These are phyloP conservation scores for Penicillium maclennaniae DNA, from an alignment of 495 filamentous ascomycete species.

Conservation along the genomic window DNA sequence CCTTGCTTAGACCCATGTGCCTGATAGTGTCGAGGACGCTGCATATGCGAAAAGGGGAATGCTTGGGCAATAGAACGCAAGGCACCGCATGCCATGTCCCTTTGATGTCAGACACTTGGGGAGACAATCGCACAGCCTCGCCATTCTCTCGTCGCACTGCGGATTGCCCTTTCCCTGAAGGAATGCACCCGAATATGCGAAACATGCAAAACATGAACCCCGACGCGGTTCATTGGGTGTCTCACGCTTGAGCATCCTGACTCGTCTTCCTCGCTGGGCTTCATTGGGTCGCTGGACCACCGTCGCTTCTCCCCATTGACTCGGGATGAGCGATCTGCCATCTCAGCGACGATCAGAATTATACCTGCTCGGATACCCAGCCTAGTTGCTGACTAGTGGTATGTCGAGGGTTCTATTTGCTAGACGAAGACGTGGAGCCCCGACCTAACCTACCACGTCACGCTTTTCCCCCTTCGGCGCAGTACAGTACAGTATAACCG, in stretches of 20 bases:
- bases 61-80: background rate
- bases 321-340: constrained; percentile 8
- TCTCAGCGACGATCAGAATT: constrained; percentile 17
- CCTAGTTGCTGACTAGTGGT: background rate
- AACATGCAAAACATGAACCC: constrained; percentile 5
- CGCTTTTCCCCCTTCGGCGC: background rate
- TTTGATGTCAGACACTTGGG: constrained; percentile 16
- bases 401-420: background rate
- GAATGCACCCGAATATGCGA: constrained; percentile 6
- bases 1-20: background rate
- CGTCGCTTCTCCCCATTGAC: background rate
- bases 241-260: background rate
- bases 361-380: background rate
- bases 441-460: background rate
- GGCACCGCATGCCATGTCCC: background rate
- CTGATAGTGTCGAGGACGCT: background rate
- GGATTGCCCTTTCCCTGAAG: background rate
- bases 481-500: background rate
- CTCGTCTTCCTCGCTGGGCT: background rate
- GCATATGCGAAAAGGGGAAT: background rate
- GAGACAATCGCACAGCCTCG: background rate
- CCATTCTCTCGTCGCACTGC: background rate
- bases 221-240: constrained; percentile 8
- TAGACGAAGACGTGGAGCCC: background rate
- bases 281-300: background rate